Percentiles rank a stretch among this genome's conserved stretches.
These are phyloP conservation scores for Phytophthora cactorum DNA, from an alignment of 352 stramenopile genomes.

Conservation along the genomic window DNA sequence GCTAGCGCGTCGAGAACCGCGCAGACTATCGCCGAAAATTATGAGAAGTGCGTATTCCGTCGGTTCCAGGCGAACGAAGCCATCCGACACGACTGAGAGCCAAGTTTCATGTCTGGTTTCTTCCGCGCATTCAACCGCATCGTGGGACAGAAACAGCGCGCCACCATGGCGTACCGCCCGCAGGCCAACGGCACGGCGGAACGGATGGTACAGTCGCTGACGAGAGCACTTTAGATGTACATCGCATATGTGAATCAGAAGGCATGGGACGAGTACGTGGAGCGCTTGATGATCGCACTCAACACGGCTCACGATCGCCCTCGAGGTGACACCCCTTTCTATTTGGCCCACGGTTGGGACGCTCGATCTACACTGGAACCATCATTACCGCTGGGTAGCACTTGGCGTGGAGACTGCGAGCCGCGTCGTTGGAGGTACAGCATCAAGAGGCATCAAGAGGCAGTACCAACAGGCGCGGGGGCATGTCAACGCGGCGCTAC, in stretches of 20 bases:
- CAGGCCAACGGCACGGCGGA: slow-evolving; percentile 30
- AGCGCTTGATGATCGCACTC: slow-evolving; percentile 28
- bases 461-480: slow-evolving; percentile 4
- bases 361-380: slow-evolving; percentile 22
- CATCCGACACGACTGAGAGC: slow-evolving; percentile 10
- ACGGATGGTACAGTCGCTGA: slow-evolving; percentile 33
- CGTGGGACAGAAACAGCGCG: slow-evolving; percentile 7
- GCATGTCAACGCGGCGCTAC: neutral
- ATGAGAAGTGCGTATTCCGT: neutral
- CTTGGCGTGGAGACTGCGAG: neutral
- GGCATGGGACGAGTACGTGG: slow-evolving; percentile 38
- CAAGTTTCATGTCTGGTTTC: slow-evolving; percentile 34
- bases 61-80: slow-evolving; percentile 9
- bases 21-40: neutral
- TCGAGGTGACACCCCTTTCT: slow-evolving; percentile 12
- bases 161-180: slow-evolving; percentile 11
- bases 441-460: neutral
- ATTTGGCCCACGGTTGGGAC: slow-evolving; percentile 1
- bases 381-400: neutral
- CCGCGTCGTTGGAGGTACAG: slow-evolving; percentile 12
- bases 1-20: neutral
- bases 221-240: slow-evolving; percentile 19
- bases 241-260: slow-evolving; percentile 10
- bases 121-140: slow-evolving; percentile 30
- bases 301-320: slow-evolving; percentile 28